A percentile compares a stretch with the other conserved stretches of the same genome.
Evolutionary conservation across 2,329 filamentous ascomycete species (phyloP).

Genomic region (Colletotrichum magnum): DNA sequence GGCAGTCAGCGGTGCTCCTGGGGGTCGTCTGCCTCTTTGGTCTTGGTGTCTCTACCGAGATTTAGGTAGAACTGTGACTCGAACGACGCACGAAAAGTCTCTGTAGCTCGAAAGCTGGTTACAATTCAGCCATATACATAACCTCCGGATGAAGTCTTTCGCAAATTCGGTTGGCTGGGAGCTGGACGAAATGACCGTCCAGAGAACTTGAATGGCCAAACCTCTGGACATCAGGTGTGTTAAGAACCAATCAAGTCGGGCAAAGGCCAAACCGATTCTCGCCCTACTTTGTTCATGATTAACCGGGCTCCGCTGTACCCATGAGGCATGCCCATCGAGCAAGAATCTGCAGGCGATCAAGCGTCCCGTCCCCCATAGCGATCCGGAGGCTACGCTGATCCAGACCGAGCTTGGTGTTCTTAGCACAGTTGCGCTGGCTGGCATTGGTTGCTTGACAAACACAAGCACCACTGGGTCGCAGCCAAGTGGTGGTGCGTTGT

Average conservation of each 20-base stretch:
- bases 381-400: neutral
- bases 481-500: neutral
- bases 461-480: neutral
- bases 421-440: neutral
- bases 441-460: constrained; percentile 7
- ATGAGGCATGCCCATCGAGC: neutral
- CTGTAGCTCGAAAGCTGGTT: no score
- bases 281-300: neutral
- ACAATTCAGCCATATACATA: no score
- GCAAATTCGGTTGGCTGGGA: neutral
- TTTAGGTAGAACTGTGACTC: constrained; percentile 13
- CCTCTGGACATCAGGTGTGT: neutral
- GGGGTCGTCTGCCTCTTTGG: neutral
- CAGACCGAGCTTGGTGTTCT: neutral
- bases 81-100: neutral
- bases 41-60: constrained; percentile 1
- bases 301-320: neutral
- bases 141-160: no score
- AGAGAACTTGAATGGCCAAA: neutral
- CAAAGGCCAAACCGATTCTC: neutral
- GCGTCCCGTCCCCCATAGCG: neutral
- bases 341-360: neutral
- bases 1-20: neutral
- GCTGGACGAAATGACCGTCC: neutral
- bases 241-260: neutral